phyloP scores from a whole-genome alignment of 805 yeast species.

The Lipomyces oligophaga region DNA sequence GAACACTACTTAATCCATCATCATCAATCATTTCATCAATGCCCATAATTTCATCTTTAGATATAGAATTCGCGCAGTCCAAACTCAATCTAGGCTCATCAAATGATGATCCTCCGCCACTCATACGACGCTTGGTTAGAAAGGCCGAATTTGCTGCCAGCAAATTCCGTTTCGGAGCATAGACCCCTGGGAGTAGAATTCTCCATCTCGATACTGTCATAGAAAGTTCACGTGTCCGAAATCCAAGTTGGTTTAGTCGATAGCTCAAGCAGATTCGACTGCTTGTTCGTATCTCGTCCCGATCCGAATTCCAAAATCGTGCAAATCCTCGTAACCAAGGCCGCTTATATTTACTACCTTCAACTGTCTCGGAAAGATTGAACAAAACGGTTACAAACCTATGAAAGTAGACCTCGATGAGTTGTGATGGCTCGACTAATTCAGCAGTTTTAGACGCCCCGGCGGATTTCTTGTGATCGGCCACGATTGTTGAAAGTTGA shows the following conservation, averaged over 20 bases:
- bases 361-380: constrained; percentile 5
- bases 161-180: not conserved
- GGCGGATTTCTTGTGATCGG: no score
- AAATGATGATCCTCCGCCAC: constrained; percentile 2
- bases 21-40: constrained; percentile 20
- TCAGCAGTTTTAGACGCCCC: not conserved
- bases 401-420: constrained; percentile 1
- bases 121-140: constrained; percentile 6
- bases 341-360: constrained; percentile 13
- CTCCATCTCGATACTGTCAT: constrained; percentile 27
- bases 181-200: constrained; percentile 21
- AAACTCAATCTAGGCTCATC: constrained; percentile 7
- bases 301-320: constrained; percentile 20
- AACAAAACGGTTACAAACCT: constrained; percentile 18
- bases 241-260: constrained; percentile 16
- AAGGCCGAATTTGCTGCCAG: no score
- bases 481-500: no score
- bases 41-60: constrained; percentile 4
- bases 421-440: not conserved
- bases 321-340: constrained; percentile 30
- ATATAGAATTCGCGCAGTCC: constrained; percentile 9
- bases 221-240: constrained; percentile 20
- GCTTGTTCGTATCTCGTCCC: constrained; percentile 7
- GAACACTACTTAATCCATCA: not conserved
- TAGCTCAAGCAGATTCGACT: constrained; percentile 18